Conservation (phyloP, 2,329 filamentous ascomycete genomes). For the Apiospora sp. region DNA sequence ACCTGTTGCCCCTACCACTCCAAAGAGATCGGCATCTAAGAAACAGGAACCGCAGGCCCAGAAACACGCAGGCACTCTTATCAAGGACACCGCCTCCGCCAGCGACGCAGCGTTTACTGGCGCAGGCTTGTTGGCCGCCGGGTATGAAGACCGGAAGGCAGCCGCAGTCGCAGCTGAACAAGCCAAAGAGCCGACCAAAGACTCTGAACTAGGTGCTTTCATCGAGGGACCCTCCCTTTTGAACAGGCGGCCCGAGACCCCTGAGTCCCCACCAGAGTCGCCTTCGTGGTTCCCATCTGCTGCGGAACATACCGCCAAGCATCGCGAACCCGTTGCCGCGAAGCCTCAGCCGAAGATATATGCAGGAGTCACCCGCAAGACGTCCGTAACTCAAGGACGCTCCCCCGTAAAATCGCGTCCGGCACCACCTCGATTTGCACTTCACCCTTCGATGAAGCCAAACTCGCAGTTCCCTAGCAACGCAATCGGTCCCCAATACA, state of each 20-base stretch:
- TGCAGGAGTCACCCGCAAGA: constrained; percentile 14
- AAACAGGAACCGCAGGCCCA: constrained; percentile 32
- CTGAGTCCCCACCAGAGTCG: constrained; percentile 28
- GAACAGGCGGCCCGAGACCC: constrained; percentile 45
- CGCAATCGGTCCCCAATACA: constrained; percentile 12
- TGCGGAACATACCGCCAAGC: constrained; percentile 40
- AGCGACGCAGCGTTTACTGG: constrained; percentile 56
- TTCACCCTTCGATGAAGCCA: neutral
- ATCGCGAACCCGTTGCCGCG: constrained; percentile 30
- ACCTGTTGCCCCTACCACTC: constrained; percentile 37
- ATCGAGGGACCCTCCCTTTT: constrained; percentile 65
- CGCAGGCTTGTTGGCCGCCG: constrained; percentile 59
- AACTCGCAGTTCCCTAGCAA: constrained; percentile 6
- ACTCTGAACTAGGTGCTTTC: constrained; percentile 52
- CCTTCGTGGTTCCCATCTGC: constrained; percentile 50
- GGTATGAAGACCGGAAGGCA: constrained; percentile 55
- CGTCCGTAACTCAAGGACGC: neutral
- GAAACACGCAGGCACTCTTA: constrained; percentile 34
- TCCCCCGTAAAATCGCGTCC: constrained; percentile 25
- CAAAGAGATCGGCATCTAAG: constrained; percentile 38
- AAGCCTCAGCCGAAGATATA: constrained; percentile 32
- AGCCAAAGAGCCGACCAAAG: constrained; percentile 37
- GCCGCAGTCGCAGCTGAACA: constrained; percentile 41
- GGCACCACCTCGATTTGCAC: constrained; percentile 23
- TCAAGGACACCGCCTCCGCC: constrained; percentile 39